Evolutionary conservation across 2,329 filamentous ascomycete species (phyloP).

Genomic region (Aspergillus luchuensis): DNA sequence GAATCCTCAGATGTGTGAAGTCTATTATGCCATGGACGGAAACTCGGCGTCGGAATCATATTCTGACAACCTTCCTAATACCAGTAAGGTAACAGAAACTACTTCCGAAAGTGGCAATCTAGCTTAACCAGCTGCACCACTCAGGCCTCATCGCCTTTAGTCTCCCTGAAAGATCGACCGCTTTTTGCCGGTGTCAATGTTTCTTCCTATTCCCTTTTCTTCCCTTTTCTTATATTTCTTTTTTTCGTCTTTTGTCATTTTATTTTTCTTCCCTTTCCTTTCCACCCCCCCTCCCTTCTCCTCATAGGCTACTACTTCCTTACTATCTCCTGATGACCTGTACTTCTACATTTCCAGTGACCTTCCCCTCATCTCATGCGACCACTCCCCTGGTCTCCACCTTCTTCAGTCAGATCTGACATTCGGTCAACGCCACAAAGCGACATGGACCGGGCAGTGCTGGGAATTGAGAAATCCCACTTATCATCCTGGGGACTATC

Average conservation of each 20-base stretch:
- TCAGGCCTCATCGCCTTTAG: not conserved
- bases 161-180: constrained; percentile 1
- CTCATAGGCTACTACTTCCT: too few species aligned
- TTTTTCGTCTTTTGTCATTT: too few species aligned
- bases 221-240: too few species aligned
- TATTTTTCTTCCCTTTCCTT: too few species aligned
- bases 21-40: not conserved
- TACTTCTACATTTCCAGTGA: not conserved
- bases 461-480: not conserved
- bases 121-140: not conserved
- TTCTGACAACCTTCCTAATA: not conserved
- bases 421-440: constrained; percentile 1
- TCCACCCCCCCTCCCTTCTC: too few species aligned
- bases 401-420: constrained; percentile 8
- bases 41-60: not conserved
- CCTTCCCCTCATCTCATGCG: not conserved
- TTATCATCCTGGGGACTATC: not conserved
- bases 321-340: not conserved
- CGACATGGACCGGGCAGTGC: not conserved
- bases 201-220: too few species aligned
- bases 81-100: not conserved
- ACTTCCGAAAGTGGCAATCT: not conserved
- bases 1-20: not conserved
- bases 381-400: not conserved
- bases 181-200: not conserved